These are phyloP conservation scores for Cymbidium sinense DNA, from an alignment of 106 monocot species.

Conservation along the genomic window DNA sequence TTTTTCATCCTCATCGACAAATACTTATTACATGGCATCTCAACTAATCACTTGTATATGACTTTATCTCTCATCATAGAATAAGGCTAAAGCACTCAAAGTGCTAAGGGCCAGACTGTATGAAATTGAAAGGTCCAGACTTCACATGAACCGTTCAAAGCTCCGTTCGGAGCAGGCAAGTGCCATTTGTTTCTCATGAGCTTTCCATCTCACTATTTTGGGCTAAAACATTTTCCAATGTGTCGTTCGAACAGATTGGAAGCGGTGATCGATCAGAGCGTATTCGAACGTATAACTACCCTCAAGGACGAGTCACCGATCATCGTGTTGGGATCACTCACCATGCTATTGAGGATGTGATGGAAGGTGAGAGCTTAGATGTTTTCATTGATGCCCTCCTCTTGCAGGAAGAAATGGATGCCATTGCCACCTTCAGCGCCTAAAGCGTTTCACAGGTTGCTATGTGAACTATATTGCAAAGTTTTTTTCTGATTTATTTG, in stretches of 20 bases:
- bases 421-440: slow-evolving; percentile 60
- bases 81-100: slow-evolving; percentile 93
- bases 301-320: slow-evolving; percentile 92
- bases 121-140: slow-evolving; percentile 68
- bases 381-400: slow-evolving; percentile 76
- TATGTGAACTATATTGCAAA: not conserved
- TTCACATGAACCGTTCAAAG: slow-evolving; percentile 66
- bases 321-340: slow-evolving; percentile 84
- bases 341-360: slow-evolving; percentile 66
- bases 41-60: not conserved
- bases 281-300: slow-evolving; percentile 92
- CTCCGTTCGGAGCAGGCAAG: slow-evolving; percentile 83
- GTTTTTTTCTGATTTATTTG: not conserved
- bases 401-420: slow-evolving; percentile 80
- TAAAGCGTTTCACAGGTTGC: not conserved
- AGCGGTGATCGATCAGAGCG: slow-evolving; percentile 96
- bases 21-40: not conserved
- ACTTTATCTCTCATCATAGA: slow-evolving; percentile 28
- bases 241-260: slow-evolving; percentile 45
- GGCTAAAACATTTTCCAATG: not conserved
- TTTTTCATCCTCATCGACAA: not conserved
- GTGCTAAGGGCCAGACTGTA: slow-evolving; percentile 72
- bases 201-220: not conserved
- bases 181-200: not conserved
- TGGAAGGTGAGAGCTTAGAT: slow-evolving; percentile 83